phyloP scores from a whole-genome alignment of 139 green algal genomes.

The Volvox reticuliferus region DNA sequence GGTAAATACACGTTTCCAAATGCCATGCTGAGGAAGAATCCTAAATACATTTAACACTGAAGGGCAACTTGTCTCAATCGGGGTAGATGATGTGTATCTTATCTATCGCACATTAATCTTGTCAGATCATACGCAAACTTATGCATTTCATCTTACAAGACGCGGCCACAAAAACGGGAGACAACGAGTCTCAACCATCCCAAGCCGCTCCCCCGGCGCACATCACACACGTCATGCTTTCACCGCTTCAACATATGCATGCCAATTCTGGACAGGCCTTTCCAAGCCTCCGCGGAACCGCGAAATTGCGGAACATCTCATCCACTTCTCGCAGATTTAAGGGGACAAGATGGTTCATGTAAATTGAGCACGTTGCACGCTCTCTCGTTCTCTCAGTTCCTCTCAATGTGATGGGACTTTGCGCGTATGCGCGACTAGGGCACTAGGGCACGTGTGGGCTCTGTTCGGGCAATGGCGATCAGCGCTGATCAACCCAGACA shows the following conservation, averaged over 20 bases:
- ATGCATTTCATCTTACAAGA: too few relatives aligned
- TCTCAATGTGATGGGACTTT: constrained; percentile 15
- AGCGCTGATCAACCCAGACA: not conserved
- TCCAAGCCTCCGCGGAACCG: not conserved
- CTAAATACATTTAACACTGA: too few relatives aligned
- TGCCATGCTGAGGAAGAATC: too few relatives aligned
- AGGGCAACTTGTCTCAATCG: too few relatives aligned
- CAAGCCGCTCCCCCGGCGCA: not conserved
- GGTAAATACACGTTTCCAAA: too few relatives aligned
- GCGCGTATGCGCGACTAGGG: constrained; percentile 19
- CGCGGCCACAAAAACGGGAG: too few relatives aligned
- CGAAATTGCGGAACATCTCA: not conserved
- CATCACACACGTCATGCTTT: not conserved
- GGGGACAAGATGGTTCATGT: constrained; percentile 3
- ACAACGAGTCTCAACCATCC: too few relatives aligned
- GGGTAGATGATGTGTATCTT: too few relatives aligned
- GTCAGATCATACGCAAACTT: too few relatives aligned
- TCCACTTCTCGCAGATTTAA: not conserved
- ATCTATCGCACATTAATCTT: too few relatives aligned
- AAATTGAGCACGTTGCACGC: not conserved
- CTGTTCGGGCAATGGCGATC: not conserved
- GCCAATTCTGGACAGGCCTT: not conserved
- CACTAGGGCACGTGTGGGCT: not conserved
- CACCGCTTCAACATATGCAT: not conserved
- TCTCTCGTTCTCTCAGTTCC: constrained; percentile 4